Base-by-base conservation (phyloP, 140 eudicot species). In the Bidens hawaiensis region DNA sequence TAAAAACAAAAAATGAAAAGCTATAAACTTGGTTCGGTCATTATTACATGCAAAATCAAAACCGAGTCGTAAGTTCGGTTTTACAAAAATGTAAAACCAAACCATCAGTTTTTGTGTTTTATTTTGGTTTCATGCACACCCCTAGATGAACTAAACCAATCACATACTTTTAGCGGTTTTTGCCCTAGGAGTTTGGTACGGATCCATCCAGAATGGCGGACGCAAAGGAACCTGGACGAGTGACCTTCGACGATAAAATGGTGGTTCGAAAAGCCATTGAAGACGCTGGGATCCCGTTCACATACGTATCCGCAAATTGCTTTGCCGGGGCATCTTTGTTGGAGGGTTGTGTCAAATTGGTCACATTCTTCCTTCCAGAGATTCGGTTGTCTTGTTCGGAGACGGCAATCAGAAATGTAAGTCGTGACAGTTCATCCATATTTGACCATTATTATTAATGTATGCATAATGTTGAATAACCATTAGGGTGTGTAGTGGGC, bases 221-320 rank as follows among this genome's bases (percentile, higher is more conserved):
- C 50, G 97, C 97, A 0, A 64, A 87, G 1, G 91, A 80, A 70
- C 94, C 97, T 8, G 97, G 96, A 46, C 70, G 89, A 19, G 84
- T 76, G 21, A 84, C 96, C 4, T 87, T 90, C 47, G 97, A 90
- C n/a, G 97, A 87, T 67, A 90, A 90, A 63, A 90, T 82, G 96
- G 61, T 22, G 48, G 85, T 90, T 15, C 74, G 97, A 12, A 76
- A 79, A 64, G 96, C 96, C 1, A 82, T 90, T 18, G 83, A 90
- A 62, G 86, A 75, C 13, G 96, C 96, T 0, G 72, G 79, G 4
- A 90, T 90, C 16, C 97, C 95, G 0, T 66, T 68, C 69, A 90
- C 97, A 12, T 83, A 90, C 22, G 70, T 87, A 34, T 79, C 85
- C 1, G 96, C 86, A 2, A 84, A 80, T 57, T 90, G 96, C 38